Base-by-base conservation (phyloP, 1,284 basidiomycete species). In the Austroboletus novae-zelandiae region DNA sequence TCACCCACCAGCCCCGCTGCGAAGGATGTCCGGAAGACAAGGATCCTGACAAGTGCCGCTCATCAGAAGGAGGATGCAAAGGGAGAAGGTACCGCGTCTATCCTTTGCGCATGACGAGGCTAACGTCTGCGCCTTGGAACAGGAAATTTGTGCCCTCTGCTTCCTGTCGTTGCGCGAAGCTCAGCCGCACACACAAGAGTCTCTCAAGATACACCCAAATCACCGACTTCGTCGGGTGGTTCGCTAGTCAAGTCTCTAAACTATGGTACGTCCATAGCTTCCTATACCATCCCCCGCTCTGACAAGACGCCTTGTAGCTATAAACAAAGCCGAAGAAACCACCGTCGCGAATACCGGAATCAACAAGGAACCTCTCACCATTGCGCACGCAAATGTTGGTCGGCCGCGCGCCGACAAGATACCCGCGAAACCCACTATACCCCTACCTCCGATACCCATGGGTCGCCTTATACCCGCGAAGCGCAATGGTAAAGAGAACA, bases 401-500 rank as follows among this genome's bases (percentile, higher is more conserved):
- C 51, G 40, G 48, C 47, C 42, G 48, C 10, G 55, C 8, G 50
- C 58, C 45, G 32, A 43, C 32, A 49, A 45, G 48, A 43, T 47
- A 48, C 41, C 49, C 32, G 37, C 46, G 49, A 47, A 14, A 31
- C 42, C 53, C 36, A 47, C 31, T 9, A 47, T 56, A 35, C 45
- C 53, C 25, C 20, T 30, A 29, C 43, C 46, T 29, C 44, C 20
- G 20, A 50, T 59, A 57, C 50, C 53, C 40, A 47, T 40, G 48
- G 47, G 25, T 13, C 43, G 43, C 50, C 4, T 5, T 15, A 46
- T 41, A 40, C 37, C 39, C 20, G 18, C 42, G 36, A 59, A 43
- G 15, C 29, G 42, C 37, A 45, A 34, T 45, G 49, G 37, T 29
- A 63, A 66, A 40, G 64, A 66, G 43, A 65, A 64, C 32, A 47